A percentile compares a stretch with the other conserved stretches of the same genome.
Evolutionary conservation across 73 alveolate genomes (phyloP).

Genomic region (Paramecium sonneborni): DNA sequence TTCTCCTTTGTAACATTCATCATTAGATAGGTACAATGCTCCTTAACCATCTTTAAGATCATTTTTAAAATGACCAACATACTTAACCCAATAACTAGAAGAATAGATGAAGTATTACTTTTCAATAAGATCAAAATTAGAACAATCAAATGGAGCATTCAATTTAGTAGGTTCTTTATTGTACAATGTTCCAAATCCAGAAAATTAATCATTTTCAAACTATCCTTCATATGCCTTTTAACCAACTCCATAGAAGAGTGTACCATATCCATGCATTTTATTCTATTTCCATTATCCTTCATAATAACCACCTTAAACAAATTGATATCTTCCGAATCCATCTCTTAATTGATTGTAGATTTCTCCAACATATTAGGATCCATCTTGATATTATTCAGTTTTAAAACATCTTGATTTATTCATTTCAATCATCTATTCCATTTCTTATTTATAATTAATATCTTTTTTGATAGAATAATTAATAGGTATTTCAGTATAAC

Average conservation of each 20-base stretch:
- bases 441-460: background rate
- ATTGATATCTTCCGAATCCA: conserved; percentile 37
- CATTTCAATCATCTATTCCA: conserved; percentile 26
- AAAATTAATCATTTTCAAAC: conserved; percentile 26
- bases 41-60: conserved; percentile 63
- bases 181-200: conserved; percentile 46
- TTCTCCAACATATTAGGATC: conserved; percentile 10
- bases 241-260: background rate
- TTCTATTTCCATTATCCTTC: conserved; percentile 50
- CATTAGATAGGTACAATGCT: conserved; percentile 41
- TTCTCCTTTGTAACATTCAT: conserved; percentile 52
- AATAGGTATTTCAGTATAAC: background rate
- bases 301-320: conserved; percentile 21
- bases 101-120: background rate
- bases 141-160: background rate
- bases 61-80: conserved; percentile 57
- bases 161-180: conserved; percentile 2
- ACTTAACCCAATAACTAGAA: conserved; percentile 26
- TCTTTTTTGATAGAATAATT: background rate
- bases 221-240: conserved; percentile 41
- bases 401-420: background rate
- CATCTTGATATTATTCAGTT: background rate
- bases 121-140: conserved; percentile 1
- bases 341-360: background rate
- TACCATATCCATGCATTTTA: conserved; percentile 51